phyloP scores from a whole-genome alignment of 2,329 filamentous ascomycete species.

The Aureobasidium subglaciale region DNA sequence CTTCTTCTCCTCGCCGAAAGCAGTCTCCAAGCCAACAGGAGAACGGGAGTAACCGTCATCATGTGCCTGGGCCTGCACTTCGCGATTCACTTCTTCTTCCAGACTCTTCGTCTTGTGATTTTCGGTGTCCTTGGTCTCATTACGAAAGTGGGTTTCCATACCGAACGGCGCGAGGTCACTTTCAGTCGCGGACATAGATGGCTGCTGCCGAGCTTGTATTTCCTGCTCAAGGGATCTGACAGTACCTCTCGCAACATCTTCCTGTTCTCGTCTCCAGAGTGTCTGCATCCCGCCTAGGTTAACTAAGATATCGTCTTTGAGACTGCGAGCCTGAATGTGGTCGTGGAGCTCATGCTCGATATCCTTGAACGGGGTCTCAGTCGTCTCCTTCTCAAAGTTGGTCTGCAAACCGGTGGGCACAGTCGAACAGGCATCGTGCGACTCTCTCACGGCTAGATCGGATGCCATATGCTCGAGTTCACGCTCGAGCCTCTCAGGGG shows the following conservation, averaged over 20 bases:
- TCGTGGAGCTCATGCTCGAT: conserved; percentile 14
- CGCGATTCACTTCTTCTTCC: conserved; percentile 5
- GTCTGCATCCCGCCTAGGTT: conserved; percentile 15
- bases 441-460: not conserved
- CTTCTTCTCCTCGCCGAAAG: conserved; percentile 17
- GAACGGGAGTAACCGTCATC: conserved; percentile 17
- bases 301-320: not conserved
- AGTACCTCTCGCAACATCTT: not conserved
- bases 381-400: conserved; percentile 13
- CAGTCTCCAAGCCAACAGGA: conserved; percentile 20
- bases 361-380: not conserved
- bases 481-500: conserved; percentile 16
- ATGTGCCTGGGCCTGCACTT: not conserved
- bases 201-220: not conserved
- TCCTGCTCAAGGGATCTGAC: conserved; percentile 9
- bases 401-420: conserved; percentile 17
- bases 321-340: not conserved
- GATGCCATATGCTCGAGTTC: conserved; percentile 2
- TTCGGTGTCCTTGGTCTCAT: not conserved
- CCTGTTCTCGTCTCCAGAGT: conserved; percentile 4
- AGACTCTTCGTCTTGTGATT: conserved; percentile 2
- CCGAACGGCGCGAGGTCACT: conserved; percentile 1
- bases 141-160: conserved; percentile 15
- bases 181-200: not conserved
- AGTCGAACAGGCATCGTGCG: conserved; percentile 12